Base-by-base conservation (phyloP, 192 early-diverging fungal genomes). In the Podila epigama region DNA sequence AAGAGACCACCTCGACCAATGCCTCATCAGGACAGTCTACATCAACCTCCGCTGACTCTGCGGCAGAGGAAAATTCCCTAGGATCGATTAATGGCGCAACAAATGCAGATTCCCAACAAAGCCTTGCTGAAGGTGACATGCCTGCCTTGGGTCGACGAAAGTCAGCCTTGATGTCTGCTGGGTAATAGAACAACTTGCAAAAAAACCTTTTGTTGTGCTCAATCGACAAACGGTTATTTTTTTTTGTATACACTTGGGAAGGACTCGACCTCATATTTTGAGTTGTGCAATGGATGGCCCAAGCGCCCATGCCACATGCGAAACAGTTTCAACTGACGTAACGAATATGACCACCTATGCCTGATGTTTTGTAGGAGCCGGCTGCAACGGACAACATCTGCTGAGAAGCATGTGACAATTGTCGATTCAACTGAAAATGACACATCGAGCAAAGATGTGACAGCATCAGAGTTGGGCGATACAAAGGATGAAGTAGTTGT, bases 341-440 rank as follows among this genome's bases (percentile, higher is more conserved):
- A 34, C 22, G 0, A 15, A 44, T 4, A 3, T 12, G 6, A 20
- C 12, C 18, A 7, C 2, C 25, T 51, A 4, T 25, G 9, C 16
- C 28, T 18, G 8, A 5, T 65, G 35, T 27, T 31, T 16, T 31
- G 32, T 58, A 68, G 66, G 31, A 63, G 60, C 15, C 52, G 61
- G 7, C 20, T 63, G 12, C 63, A 34, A 25, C 48, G 66, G 32
- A 25, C 66, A 11, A 11, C 60, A 12, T 68, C 73, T 9, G 27
- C 40, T 12, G 73, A 77, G 27, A 77, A 77, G 53, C 73, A 77
- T 48, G 73, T 77, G 10, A 77, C 73, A 2, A 77, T 77, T 32
- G n/a, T 68, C 4, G 73, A 77, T 27, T 36, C 32, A 13, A 18
- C 41, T 15, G 22, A 37, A 0, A 27, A 22, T 2, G 58, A 62